Percentiles rank a stretch among this genome's conserved stretches.
phyloP scores from a whole-genome alignment of 805 yeast genomes.

The Candida dajiaensis region DNA sequence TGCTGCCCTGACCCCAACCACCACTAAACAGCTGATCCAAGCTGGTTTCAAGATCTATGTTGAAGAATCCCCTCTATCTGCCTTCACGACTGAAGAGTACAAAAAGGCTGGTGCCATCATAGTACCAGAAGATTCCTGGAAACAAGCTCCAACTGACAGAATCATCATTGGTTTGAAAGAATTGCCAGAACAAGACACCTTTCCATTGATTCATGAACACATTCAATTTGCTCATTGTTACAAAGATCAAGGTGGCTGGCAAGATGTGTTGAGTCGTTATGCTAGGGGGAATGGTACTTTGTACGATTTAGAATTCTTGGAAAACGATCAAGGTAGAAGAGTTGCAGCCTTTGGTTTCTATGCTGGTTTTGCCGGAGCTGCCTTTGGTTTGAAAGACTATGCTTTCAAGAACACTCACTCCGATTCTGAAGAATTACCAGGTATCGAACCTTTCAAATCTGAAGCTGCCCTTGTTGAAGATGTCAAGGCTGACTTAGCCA shows the following conservation, averaged over 20 bases:
- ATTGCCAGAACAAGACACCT: conserved; percentile 80
- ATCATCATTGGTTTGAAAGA: conserved; percentile 92
- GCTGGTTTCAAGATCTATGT: conserved; percentile 88
- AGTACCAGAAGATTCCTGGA: conserved; percentile 94
- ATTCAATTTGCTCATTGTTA: conserved; percentile 99
- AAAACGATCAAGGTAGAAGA: conserved; percentile 92
- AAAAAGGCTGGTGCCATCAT: conserved; percentile 75
- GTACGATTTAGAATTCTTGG: conserved; percentile 92
- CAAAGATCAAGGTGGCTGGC: conserved; percentile 97
- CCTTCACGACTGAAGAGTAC: conserved; percentile 73
- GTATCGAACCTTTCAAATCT: conserved; percentile 76
- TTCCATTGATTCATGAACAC: conserved; percentile 94
- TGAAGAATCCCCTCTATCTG: conserved; percentile 81
- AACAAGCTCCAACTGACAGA: conserved; percentile 81
- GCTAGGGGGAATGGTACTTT: conserved; percentile 87
- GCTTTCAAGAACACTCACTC: conserved; percentile 76
- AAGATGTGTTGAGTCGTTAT: conserved; percentile 81
- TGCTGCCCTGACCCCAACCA: conserved; percentile 92
- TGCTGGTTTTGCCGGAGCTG: conserved; percentile 99
- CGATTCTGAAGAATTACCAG: conserved; percentile 65
- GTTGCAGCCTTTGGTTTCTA: conserved; percentile 99
- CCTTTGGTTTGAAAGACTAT: conserved; percentile 92
- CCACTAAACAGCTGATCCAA: conserved; percentile 74
- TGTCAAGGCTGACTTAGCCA: conserved; percentile 52
- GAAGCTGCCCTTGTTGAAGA: conserved; percentile 71